phyloP scores from a whole-genome alignment of 495 filamentous ascomycete species.

The Trichoderma virens region DNA sequence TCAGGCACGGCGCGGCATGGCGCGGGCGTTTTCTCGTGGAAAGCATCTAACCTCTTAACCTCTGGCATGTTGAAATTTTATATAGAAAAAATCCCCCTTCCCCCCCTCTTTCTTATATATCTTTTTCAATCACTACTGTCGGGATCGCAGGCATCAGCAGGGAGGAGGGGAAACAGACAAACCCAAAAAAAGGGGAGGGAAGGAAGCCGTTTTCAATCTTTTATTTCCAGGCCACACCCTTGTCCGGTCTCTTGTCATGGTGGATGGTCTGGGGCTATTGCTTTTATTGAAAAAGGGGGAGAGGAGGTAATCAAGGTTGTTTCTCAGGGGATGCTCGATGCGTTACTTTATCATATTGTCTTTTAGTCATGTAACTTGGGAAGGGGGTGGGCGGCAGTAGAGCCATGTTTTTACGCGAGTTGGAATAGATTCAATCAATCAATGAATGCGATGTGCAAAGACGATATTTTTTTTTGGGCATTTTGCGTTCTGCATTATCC shows the following conservation, averaged over 20 bases:
- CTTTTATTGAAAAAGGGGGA: background rate
- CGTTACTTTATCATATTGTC: slow-evolving; percentile 11
- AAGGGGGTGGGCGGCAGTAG: slow-evolving; percentile 6
- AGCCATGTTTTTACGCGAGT: slow-evolving; percentile 11
- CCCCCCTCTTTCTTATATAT: background rate
- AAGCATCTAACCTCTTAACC: slow-evolving; percentile 4
- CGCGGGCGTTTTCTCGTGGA: slow-evolving; percentile 8
- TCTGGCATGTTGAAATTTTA: background rate
- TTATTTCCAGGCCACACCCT: no score
- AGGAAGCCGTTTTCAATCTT: background rate
- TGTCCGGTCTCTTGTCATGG: no score
- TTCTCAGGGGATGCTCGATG: background rate
- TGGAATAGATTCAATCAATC: slow-evolving; percentile 10
- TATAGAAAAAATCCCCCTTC: background rate
- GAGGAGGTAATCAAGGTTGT: background rate
- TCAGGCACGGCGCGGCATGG: background rate
- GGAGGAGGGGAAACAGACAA: background rate
- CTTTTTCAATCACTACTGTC: background rate
- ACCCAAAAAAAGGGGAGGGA: background rate
- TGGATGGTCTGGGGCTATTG: no score
- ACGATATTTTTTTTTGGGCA: background rate
- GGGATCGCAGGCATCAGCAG: background rate
- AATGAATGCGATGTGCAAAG: slow-evolving; percentile 8
- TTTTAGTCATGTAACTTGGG: slow-evolving; percentile 21
- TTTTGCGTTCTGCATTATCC: background rate